A percentile compares a stretch with the other conserved stretches of the same genome.
Evolutionary conservation across 345 rosid genomes (phyloP).

Genomic region (Reutealis trisperma): DNA sequence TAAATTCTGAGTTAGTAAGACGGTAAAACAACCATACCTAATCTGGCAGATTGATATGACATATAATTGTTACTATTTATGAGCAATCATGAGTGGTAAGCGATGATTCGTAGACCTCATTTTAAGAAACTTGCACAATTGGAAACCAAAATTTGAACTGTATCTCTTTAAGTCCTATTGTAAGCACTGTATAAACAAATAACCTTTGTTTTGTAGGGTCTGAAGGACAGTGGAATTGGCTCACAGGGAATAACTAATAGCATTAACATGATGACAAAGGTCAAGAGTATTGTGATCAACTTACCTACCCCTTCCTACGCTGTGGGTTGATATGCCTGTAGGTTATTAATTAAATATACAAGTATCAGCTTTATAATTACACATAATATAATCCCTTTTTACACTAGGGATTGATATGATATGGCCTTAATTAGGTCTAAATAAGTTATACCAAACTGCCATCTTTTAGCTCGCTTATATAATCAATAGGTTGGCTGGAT

Average conservation of each 20-base stretch:
- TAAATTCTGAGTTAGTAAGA: neutral
- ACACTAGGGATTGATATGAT: no score
- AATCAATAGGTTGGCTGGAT: no score
- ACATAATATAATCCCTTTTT: no score
- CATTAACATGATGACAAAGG: constrained; percentile 88
- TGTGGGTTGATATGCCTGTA: constrained; percentile 51
- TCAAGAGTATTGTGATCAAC: constrained; percentile 88
- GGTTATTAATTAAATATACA: neutral
- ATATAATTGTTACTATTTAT: no score
- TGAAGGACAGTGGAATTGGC: constrained; percentile 95
- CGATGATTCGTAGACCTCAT: no score
- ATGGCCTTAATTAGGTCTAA: no score
- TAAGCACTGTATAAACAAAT: neutral
- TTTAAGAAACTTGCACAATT: neutral
- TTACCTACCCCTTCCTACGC: constrained; percentile 86
- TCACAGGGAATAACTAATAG: constrained; percentile 94
- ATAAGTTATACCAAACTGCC: no score
- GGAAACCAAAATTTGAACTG: neutral
- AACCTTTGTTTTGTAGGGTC: constrained; percentile 42
- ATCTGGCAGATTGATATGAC: neutral
- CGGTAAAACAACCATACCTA: neutral
- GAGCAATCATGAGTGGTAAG: no score
- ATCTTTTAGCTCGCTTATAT: no score
- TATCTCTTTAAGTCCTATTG: neutral
- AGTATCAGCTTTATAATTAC: no score